A percentile compares a stretch with the other conserved stretches of the same genome.
These are phyloP conservation scores for Apiotrichum akiyoshidainum DNA, from an alignment of 1,284 basidiomycete species.

Conservation along the genomic window DNA sequence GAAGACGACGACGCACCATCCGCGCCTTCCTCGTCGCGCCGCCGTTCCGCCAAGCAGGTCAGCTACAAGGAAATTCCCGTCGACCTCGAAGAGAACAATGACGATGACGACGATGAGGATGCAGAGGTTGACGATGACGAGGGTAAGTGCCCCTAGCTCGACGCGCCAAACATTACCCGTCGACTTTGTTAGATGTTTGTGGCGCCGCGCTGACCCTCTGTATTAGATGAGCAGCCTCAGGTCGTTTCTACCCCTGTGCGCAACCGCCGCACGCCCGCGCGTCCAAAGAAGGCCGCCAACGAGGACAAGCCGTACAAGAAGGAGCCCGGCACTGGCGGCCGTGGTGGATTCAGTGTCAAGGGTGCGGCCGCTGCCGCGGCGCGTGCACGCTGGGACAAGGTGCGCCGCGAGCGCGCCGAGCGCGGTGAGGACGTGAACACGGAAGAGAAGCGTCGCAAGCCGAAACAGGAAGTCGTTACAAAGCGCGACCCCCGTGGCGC, in stretches of 20 bases:
- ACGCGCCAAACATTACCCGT: background rate
- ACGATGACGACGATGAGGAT: slow-evolving; percentile 19
- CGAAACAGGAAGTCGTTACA: slow-evolving; percentile 1
- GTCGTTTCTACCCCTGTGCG: slow-evolving; percentile 5
- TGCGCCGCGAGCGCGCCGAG: slow-evolving; percentile 39
- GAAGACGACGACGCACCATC: slow-evolving; percentile 20
- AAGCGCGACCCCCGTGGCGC: slow-evolving; percentile 25
- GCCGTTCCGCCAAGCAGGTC: slow-evolving; percentile 24
- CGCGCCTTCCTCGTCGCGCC: slow-evolving; percentile 11
- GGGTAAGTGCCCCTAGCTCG: too few relatives aligned
- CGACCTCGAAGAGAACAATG: slow-evolving; percentile 15
- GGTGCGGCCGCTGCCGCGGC: slow-evolving; percentile 47
- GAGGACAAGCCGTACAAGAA: slow-evolving; percentile 27
- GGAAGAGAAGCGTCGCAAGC: slow-evolving; percentile 4
- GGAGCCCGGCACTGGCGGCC: slow-evolving; percentile 38
- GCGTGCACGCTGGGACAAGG: slow-evolving; percentile 47
- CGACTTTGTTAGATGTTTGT: background rate
- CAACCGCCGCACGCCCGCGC: slow-evolving; percentile 2
- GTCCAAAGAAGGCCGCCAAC: slow-evolving; percentile 13
- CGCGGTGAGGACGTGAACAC: slow-evolving; percentile 34
- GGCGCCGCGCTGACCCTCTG: slow-evolving; percentile 3
- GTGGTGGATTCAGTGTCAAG: slow-evolving; percentile 49
- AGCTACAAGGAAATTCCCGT: slow-evolving; percentile 27
- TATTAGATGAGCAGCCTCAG: slow-evolving; percentile 12
- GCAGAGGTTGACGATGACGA: slow-evolving; percentile 13